These are phyloP conservation scores for Bifiguratus adelaidae DNA, from an alignment of 192 early-diverging fungal species.

Conservation along the genomic window DNA sequence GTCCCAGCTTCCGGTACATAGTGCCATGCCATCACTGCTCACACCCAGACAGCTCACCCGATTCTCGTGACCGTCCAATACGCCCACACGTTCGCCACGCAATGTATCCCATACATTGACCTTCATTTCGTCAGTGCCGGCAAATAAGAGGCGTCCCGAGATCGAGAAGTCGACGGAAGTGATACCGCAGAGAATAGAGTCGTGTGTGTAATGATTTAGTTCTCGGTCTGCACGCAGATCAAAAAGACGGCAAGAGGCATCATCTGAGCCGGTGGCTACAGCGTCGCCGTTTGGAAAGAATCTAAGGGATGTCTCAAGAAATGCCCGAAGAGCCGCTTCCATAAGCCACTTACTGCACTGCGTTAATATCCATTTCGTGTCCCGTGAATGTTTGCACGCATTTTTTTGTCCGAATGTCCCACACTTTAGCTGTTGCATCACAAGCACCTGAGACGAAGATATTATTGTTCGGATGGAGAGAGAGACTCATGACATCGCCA, in stretches of 20 bases:
- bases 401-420: slow-evolving; percentile 94
- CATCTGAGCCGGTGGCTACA: slow-evolving; percentile 96
- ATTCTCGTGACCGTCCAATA: slow-evolving; percentile 92
- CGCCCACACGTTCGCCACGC: slow-evolving; percentile 89
- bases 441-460: slow-evolving; percentile 98
- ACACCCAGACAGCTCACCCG: slow-evolving; percentile 95
- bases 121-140: slow-evolving; percentile 99
- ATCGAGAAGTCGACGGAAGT: slow-evolving; percentile 97
- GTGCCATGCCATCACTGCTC: slow-evolving; percentile 93
- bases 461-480: slow-evolving; percentile 85
- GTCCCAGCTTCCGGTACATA: slow-evolving; percentile 99
- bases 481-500: slow-evolving; percentile 97
- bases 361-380: slow-evolving; percentile 98
- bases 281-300: slow-evolving; percentile 99
- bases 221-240: slow-evolving; percentile 97
- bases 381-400: slow-evolving; percentile 98
- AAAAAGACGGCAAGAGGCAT: slow-evolving; percentile 95
- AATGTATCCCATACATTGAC: slow-evolving; percentile 99
- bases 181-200: slow-evolving; percentile 97
- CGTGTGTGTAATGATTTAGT: slow-evolving; percentile 96
- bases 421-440: slow-evolving; percentile 96
- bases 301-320: slow-evolving; percentile 19
- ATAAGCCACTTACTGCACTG: slow-evolving; percentile 70
- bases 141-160: slow-evolving; percentile 93
- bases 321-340: slow-evolving; percentile 3